These are phyloP conservation scores for Botrytis porri DNA, from an alignment of 2,329 filamentous ascomycete genomes.

Conservation along the genomic window DNA sequence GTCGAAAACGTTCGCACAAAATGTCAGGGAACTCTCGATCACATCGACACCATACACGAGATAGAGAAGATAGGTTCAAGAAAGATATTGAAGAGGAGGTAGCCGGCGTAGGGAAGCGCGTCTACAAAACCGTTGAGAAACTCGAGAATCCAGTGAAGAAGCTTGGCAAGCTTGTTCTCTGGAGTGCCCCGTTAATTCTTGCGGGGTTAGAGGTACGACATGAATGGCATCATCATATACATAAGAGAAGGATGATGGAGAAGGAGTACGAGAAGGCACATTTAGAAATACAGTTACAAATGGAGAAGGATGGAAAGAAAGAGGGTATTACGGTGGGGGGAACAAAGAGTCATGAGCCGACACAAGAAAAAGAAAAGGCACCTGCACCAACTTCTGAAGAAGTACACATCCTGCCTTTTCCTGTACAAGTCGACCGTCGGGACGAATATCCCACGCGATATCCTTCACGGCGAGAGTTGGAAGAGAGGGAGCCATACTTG, in stretches of 20 bases:
- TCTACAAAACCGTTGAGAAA: conserved; percentile 10
- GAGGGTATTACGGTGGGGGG: not conserved
- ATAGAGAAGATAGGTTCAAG: not conserved
- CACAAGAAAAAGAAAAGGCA: not conserved
- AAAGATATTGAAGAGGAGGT: not conserved
- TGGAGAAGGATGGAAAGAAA: conserved; percentile 4
- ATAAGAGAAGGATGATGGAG: conserved; percentile 19
- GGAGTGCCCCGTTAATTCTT: conserved; percentile 13
- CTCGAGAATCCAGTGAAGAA: conserved; percentile 18
- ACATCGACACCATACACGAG: not conserved
- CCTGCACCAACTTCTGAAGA: not conserved
- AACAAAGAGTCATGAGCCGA: not conserved
- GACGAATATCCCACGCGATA: not conserved
- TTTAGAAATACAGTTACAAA: conserved; percentile 15
- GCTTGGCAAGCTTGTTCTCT: conserved; percentile 15
- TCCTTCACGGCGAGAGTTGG: not conserved
- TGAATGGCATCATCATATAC: conserved; percentile 17
- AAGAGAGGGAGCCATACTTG: not conserved
- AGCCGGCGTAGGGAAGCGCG: not conserved
- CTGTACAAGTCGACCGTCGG: not conserved
- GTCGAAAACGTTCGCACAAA: not conserved
- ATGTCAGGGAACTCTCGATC: not conserved
- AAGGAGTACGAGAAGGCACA: conserved; percentile 22
- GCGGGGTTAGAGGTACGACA: conserved; percentile 15
- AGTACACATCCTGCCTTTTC: not conserved